Evolutionary conservation across 78 protist species (phyloP), one percentile per base, ranked within the genome.

Genomic region (Dictyostelium discoideum): DNA sequence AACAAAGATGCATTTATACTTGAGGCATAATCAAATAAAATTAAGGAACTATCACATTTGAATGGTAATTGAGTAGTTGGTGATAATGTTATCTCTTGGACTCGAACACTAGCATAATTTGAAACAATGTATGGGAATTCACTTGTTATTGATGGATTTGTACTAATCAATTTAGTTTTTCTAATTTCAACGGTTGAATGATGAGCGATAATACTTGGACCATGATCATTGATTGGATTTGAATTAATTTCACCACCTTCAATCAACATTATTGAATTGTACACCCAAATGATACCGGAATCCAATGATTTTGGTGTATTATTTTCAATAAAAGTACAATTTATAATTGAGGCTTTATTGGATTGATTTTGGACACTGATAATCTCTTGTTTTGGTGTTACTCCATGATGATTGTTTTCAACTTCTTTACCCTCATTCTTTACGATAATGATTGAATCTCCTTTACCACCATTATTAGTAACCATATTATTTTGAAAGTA

Each of bases 381-480:
- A 3, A 37, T 37, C 40, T 14, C n/a, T 74, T 74, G 37, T 39
- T 74, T 74, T 74, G 81, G 81, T 37, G n/a, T 0, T 29, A 24
- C 77, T 10, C 42, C 40, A 11, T 69, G 20, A 37, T 74, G n/a
- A 4, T 74, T 74, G 11, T 74, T 74, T 37, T 32, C 46, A 6
- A n/a, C 8, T 74, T 37, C n/a, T 60, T 60, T 60, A 60, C 69
- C 69, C 37, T 74, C 81, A 37, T 37, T 74, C 46, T 32, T 74
- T 32, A 74, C 1, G 11, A 74, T 32, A 16, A 74, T 74, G 9
- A 74, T 74, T 16, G 81, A 74, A 16, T 37, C 46, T 37, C 81
- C 81, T 29, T 74, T 74, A 18, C 46, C 81, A 74, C 81, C 81
- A 74, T 37, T 74, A 74, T 74, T 74, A 5, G 48, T 74, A 3